Evolutionary conservation across 441 rosid genomes (phyloP).

Genomic region (Populus hybrid): DNA sequence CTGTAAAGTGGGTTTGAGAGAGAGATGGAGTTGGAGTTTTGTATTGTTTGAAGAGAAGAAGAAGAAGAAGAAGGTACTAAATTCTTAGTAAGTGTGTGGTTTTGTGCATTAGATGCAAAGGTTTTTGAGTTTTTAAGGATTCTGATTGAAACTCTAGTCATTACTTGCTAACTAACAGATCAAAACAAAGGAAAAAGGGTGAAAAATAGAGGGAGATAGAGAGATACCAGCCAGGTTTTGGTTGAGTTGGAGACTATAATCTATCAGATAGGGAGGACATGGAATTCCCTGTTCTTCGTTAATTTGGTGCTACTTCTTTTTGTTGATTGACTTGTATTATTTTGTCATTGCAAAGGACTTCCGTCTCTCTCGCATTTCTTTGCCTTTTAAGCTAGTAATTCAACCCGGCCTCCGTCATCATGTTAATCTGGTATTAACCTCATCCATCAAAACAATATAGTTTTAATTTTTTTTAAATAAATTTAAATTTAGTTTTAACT

Average conservation of each 20-base stretch:
- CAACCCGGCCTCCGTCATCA: too few relatives aligned
- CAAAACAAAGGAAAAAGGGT: neutral
- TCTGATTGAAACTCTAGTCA: slow-evolving; percentile 21
- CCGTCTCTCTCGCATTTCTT: neutral
- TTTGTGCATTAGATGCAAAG: slow-evolving; percentile 1
- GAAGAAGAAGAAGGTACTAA: slow-evolving; percentile 9
- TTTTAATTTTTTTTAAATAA: too few relatives aligned
- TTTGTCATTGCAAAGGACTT: neutral
- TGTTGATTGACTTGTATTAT: neutral
- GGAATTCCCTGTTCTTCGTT: neutral
- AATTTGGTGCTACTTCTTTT: neutral
- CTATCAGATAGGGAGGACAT: too few relatives aligned
- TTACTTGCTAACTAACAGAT: slow-evolving; percentile 6
- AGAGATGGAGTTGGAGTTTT: slow-evolving; percentile 29
- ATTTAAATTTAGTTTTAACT: too few relatives aligned
- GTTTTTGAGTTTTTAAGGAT: slow-evolving; percentile 4
- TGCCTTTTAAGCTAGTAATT: neutral
- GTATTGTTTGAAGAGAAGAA: slow-evolving; percentile 38
- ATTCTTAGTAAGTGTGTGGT: neutral
- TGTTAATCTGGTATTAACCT: too few relatives aligned
- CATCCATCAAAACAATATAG: too few relatives aligned
- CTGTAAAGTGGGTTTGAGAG: slow-evolving; percentile 55
- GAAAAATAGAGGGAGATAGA: neutral
- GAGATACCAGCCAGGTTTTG: neutral
- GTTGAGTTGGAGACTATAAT: neutral